Percentiles rank a stretch among this genome's conserved stretches.
Evolutionary conservation across 2,329 filamentous ascomycete species (phyloP).

Genomic region (Xylariaceae sp.): DNA sequence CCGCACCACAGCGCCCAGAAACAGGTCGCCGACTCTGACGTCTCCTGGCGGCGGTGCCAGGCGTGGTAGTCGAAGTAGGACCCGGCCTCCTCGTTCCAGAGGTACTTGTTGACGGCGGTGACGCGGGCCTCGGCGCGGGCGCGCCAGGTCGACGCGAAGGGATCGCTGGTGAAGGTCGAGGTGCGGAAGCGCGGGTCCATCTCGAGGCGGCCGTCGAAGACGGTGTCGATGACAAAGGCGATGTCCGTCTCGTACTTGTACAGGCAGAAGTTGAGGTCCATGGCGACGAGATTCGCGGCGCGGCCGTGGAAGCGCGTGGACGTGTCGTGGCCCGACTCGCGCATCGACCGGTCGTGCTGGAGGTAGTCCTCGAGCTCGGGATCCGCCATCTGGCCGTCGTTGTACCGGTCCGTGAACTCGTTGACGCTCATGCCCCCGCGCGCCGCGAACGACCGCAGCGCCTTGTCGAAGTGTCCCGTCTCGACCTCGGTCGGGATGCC

Average conservation of each 20-base stretch:
- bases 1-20: slow-evolving; percentile 10
- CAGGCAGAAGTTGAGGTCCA: slow-evolving; percentile 10
- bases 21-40: background rate
- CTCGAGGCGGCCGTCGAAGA: background rate
- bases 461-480: slow-evolving; percentile 6
- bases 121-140: background rate
- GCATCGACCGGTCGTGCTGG: slow-evolving; percentile 7
- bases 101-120: slow-evolving; percentile 3
- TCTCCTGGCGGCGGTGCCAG: background rate
- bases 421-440: background rate
- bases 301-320: slow-evolving; percentile 3
- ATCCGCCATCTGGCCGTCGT: background rate
- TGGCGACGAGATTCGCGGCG: slow-evolving; percentile 5
- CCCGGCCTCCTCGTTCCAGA: slow-evolving; percentile 6
- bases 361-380: slow-evolving; percentile 5
- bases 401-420: slow-evolving; percentile 1
- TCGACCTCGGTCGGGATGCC: slow-evolving; percentile 8
- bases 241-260: slow-evolving; percentile 13
- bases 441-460: slow-evolving; percentile 1
- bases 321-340: slow-evolving; percentile 9
- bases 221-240: slow-evolving; percentile 1
- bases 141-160: background rate
- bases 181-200: background rate
- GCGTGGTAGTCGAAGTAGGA: slow-evolving; percentile 11
- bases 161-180: background rate